Evolutionary conservation across 2,329 filamentous ascomycete genomes (phyloP).

Genomic region (Scytalidium sp.): DNA sequence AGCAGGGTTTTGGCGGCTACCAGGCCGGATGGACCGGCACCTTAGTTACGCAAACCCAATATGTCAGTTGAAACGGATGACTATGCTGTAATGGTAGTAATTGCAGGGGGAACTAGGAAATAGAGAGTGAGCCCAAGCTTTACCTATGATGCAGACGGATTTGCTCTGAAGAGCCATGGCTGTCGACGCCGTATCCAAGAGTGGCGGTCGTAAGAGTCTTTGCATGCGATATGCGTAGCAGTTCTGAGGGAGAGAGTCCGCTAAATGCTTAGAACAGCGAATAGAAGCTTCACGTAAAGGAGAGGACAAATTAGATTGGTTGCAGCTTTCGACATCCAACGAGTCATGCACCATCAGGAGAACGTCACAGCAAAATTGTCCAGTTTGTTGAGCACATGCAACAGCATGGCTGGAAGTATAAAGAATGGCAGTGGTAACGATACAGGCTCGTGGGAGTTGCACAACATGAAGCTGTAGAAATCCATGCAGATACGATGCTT

Average conservation of each 20-base stretch:
- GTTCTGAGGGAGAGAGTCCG: no score
- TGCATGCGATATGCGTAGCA: not conserved
- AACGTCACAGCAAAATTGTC: no score
- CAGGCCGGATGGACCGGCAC: slow-evolving; percentile 66
- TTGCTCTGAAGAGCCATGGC: not conserved
- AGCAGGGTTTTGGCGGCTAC: slow-evolving; percentile 72
- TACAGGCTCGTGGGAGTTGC: not conserved
- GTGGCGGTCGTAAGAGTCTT: no score
- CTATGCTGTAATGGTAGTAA: no score
- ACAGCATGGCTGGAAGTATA: no score
- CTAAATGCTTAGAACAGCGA: no score
- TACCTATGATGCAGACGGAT: not conserved
- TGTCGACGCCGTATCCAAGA: no score
- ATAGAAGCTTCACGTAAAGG: no score
- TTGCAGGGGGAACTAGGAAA: not conserved
- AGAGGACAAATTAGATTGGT: no score
- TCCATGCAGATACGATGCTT: not conserved
- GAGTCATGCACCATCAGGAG: not conserved
- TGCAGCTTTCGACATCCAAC: not conserved
- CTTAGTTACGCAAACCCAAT: slow-evolving; percentile 34
- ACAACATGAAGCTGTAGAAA: not conserved
- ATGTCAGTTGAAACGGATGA: no score
- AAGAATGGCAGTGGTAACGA: not conserved
- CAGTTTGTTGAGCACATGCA: no score
- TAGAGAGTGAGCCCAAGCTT: not conserved